Conservation (phyloP, 2,329 filamentous ascomycete genomes). For the Triangularia setosa region DNA sequence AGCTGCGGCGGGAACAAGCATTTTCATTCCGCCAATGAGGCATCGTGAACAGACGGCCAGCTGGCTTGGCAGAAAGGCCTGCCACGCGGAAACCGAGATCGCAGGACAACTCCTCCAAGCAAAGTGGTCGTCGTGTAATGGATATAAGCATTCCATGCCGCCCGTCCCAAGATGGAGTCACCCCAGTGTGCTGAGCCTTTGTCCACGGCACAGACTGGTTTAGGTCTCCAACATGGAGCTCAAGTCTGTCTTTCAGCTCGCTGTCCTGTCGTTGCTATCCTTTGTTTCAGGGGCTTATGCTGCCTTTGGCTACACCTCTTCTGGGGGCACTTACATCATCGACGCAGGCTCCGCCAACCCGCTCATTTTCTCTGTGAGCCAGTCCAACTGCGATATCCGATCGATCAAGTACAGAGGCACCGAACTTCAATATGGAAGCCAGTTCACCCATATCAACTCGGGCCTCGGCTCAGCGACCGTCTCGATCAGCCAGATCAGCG, state of each 20-base stretch:
- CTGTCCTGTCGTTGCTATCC: constrained; percentile 15
- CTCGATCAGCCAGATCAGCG: constrained; percentile 39
- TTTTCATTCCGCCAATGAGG: constrained; percentile 24
- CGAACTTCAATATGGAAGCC: constrained; percentile 53
- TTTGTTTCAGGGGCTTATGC: constrained; percentile 30
- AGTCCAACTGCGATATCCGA: constrained; percentile 58
- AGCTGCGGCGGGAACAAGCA: constrained; percentile 1
- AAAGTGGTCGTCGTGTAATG: not conserved
- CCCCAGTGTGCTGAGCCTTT: not conserved
- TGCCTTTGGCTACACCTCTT: constrained; percentile 41
- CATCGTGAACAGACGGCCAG: not conserved
- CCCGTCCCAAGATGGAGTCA: not conserved
- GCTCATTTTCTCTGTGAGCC: constrained; percentile 48
- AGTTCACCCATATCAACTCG: constrained; percentile 54
- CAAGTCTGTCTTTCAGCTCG: constrained; percentile 17
- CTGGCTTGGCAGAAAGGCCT: constrained; percentile 10
- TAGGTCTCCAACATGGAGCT: constrained; percentile 19
- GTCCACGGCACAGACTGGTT: not conserved
- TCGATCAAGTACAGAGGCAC: constrained; percentile 57
- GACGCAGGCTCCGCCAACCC: constrained; percentile 47
- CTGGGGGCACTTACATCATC: constrained; percentile 40
- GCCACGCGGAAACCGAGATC: constrained; percentile 13
- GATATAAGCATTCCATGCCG: not conserved
- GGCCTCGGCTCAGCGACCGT: constrained; percentile 58
- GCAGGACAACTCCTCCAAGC: not conserved